phyloP scores from a whole-genome alignment of 2,329 filamentous ascomycete species.

The Chaetothyriales sp. region DNA sequence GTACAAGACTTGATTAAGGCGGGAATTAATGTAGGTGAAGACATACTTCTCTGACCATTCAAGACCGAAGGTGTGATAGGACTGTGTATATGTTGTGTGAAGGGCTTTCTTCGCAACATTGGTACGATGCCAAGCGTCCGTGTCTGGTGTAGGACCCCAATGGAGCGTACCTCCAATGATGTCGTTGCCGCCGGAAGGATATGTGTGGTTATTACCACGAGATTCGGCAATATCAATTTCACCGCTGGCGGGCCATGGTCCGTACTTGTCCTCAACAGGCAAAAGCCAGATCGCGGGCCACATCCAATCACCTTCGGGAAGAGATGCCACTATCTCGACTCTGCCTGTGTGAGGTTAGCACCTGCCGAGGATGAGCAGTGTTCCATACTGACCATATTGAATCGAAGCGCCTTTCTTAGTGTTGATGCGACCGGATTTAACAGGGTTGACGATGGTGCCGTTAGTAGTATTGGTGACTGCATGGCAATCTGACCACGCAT shows the following conservation, averaged over 20 bases:
- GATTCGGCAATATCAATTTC: slow-evolving; percentile 75
- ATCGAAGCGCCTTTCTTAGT: slow-evolving; percentile 57
- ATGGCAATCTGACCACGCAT: slow-evolving; percentile 47
- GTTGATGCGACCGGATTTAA: slow-evolving; percentile 64
- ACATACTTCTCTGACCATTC: slow-evolving; percentile 84
- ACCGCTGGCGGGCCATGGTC: slow-evolving; percentile 62
- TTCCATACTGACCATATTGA: slow-evolving; percentile 47
- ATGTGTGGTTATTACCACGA: slow-evolving; percentile 69
- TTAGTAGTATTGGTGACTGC: slow-evolving; percentile 64
- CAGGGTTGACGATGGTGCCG: slow-evolving; percentile 61
- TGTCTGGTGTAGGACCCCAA: slow-evolving; percentile 59
- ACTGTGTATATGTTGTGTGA: slow-evolving; percentile 57
- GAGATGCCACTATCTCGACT: slow-evolving; percentile 63
- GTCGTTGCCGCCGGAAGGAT: slow-evolving; percentile 65
- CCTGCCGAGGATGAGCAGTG: not conserved
- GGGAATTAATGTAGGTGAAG: slow-evolving; percentile 73
- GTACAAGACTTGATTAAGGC: slow-evolving; percentile 68
- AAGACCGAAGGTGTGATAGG: slow-evolving; percentile 64
- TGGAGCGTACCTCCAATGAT: slow-evolving; percentile 67
- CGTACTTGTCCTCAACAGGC: slow-evolving; percentile 58
- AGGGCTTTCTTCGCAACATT: slow-evolving; percentile 63
- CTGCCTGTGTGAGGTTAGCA: slow-evolving; percentile 26
- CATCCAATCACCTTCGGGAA: slow-evolving; percentile 70
- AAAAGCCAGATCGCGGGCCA: slow-evolving; percentile 93
- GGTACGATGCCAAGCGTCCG: slow-evolving; percentile 73